Evolutionary conservation across 2,329 filamentous ascomycete species (phyloP).

Genomic region (Aspergillus fijiensis): DNA sequence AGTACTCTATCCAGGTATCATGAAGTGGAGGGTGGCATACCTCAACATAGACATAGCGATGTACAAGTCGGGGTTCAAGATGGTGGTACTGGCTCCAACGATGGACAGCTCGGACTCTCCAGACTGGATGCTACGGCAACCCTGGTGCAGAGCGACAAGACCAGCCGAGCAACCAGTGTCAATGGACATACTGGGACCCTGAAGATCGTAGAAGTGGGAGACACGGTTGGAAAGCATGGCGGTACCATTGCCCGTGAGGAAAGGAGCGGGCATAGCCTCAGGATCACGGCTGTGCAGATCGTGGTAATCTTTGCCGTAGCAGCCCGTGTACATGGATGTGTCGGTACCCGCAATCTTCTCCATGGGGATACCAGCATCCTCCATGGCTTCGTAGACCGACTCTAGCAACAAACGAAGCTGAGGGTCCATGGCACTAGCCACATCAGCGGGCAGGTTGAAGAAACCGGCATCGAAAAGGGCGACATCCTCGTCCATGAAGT

Average conservation of each 20-base stretch:
- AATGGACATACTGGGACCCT: constrained; percentile 29
- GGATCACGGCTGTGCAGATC: neutral
- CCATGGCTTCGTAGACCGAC: constrained; percentile 39
- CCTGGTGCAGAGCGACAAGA: constrained; percentile 21
- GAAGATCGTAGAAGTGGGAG: constrained; percentile 30
- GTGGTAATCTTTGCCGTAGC: neutral
- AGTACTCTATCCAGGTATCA: too few species aligned
- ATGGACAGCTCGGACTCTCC: constrained; percentile 27
- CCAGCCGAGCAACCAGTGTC: constrained; percentile 28
- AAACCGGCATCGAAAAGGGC: constrained; percentile 28
- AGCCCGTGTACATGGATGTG: neutral
- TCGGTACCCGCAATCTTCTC: neutral
- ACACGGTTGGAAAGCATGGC: constrained; percentile 29
- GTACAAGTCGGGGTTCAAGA: constrained; percentile 23
- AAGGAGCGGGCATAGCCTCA: neutral
- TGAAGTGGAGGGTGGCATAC: too few species aligned
- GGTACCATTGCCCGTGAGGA: constrained; percentile 20
- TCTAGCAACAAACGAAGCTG: constrained; percentile 27
- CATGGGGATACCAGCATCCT: constrained; percentile 28
- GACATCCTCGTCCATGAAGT: constrained; percentile 20
- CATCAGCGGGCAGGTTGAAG: constrained; percentile 22
- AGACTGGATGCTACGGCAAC: constrained; percentile 25
- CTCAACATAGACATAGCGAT: neutral
- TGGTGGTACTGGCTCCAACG: constrained; percentile 27
- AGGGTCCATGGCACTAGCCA: constrained; percentile 27